Conservation (phyloP, 148 eudicot genomes). For the Vaccinium macrocarpon region DNA sequence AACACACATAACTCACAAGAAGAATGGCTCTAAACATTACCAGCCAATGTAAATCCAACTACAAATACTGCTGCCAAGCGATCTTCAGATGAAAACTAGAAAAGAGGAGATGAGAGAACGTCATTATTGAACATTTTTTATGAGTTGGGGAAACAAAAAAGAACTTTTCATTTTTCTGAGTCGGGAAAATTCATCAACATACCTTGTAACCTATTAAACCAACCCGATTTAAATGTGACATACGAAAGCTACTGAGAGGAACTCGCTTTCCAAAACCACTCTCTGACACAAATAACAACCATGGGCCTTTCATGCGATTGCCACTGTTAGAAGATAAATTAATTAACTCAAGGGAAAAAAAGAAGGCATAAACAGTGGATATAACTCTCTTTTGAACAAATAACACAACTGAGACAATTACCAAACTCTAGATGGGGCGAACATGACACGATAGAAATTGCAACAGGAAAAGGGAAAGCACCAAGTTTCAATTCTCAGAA, state of each 20-base stretch:
- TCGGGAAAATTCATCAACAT: conserved; percentile 14
- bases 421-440: not conserved
- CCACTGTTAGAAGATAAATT: conserved; percentile 32
- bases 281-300: conserved; percentile 93
- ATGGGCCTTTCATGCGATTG: conserved; percentile 60
- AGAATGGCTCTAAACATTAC: conserved; percentile 33
- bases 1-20: not conserved
- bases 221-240: conserved; percentile 59
- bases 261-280: conserved; percentile 92
- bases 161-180: not conserved
- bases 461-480: not conserved
- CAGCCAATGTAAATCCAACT: conserved; percentile 81
- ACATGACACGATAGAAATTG: not conserved
- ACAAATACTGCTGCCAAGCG: conserved; percentile 86
- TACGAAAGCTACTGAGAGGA: conserved; percentile 81
- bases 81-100: conserved; percentile 86
- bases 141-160: not conserved
- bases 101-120: not conserved
- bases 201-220: conserved; percentile 94
- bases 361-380: conserved; percentile 1
- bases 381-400: not conserved
- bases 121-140: not conserved
- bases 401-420: not conserved
- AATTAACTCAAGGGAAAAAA: not conserved
- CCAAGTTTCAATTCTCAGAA: not conserved